Evolutionary conservation across 179 eudicot genomes (phyloP), one percentile per base, ranked within the genome.

Genomic region (Carnegiea gigantea): DNA sequence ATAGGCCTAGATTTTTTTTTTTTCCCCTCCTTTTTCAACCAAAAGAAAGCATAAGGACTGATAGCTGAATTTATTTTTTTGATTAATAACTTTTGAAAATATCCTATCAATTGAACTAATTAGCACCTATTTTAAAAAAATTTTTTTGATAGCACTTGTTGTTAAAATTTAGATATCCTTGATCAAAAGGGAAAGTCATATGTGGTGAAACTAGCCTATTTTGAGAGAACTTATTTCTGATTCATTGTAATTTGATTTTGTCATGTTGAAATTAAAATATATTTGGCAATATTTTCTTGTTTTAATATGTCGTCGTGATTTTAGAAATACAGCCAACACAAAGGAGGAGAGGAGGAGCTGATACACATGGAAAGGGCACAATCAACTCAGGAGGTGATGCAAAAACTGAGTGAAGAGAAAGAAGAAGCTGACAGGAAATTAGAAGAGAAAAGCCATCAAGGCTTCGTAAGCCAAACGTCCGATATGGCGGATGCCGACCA

Each of bases 371-470:
- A 81, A 51, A 78, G 86, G 21, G 86, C 86, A 17, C 84, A 80
- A 54, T 84, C 86, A 65, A 84, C 86, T 3, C 70, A 68, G 0
- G 86, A 84, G 24, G 80, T 84, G 53, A 67, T 84, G 86, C 30
- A 81, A 53, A 72, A 81, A 73, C 6, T 84, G 44, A 65, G 30
- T 33, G 76, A 81, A 4, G 86, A 84, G 64, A 81, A 73, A 59
- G 79, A 80, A 40, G 84, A 83, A 4, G 59, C 1, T 5, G 72
- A 51, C 30, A 81, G 73, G 68, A 28, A 1, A 9, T 10, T 77
- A 40, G 67, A 81, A 4, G 79, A 65, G 24, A 81, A 84, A 54
- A 49, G 70, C 2, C 38, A 67, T 13, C 82, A 81, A 74, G 83
- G 79, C 30, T 77, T 81, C 23, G 86, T 72, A 17, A 84, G 79